phyloP scores from a whole-genome alignment of 2,329 filamentous ascomycete genomes.

The Pestalotiopsis sp. region DNA sequence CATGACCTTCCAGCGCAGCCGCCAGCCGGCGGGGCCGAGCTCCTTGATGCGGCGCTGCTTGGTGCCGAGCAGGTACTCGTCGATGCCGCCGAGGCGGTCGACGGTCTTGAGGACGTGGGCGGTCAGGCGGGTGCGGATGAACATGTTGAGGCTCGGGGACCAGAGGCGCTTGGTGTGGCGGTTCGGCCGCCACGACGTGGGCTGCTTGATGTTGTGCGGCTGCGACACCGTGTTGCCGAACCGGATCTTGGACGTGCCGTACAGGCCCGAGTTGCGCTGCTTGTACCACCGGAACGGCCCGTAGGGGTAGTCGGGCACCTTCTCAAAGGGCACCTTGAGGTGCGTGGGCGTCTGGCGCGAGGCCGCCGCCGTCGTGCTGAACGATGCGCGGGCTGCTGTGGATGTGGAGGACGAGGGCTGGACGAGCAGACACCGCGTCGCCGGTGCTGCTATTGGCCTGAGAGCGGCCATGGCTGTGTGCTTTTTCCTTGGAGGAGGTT shows the following conservation, averaged over 20 bases:
- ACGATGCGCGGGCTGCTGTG: slow-evolving; percentile 16
- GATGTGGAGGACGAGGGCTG: neutral
- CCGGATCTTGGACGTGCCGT: slow-evolving; percentile 70
- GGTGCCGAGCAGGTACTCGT: slow-evolving; percentile 85
- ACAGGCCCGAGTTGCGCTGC: slow-evolving; percentile 77
- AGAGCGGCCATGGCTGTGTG: slow-evolving; percentile 1
- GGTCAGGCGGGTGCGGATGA: slow-evolving; percentile 70
- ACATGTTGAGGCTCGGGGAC: slow-evolving; percentile 61
- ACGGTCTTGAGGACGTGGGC: slow-evolving; percentile 73
- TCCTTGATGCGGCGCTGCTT: slow-evolving; percentile 80
- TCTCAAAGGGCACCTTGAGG: slow-evolving; percentile 41
- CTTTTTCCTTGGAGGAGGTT: neutral
- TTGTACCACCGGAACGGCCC: slow-evolving; percentile 73
- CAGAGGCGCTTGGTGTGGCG: slow-evolving; percentile 70
- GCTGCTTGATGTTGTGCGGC: slow-evolving; percentile 70
- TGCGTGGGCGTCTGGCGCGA: slow-evolving; percentile 31
- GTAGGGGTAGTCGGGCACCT: slow-evolving; percentile 70
- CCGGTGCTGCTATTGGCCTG: slow-evolving; percentile 4
- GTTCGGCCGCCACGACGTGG: slow-evolving; percentile 76
- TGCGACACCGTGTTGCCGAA: slow-evolving; percentile 78
- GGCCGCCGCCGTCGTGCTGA: slow-evolving; percentile 24
- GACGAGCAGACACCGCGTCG: slow-evolving; percentile 9
- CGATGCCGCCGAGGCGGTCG: slow-evolving; percentile 84
- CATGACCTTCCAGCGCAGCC: slow-evolving; percentile 86
- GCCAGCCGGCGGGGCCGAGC: slow-evolving; percentile 88